These are phyloP conservation scores for Barnettozyma botsteinii DNA, from an alignment of 805 yeast species.

Conservation along the genomic window DNA sequence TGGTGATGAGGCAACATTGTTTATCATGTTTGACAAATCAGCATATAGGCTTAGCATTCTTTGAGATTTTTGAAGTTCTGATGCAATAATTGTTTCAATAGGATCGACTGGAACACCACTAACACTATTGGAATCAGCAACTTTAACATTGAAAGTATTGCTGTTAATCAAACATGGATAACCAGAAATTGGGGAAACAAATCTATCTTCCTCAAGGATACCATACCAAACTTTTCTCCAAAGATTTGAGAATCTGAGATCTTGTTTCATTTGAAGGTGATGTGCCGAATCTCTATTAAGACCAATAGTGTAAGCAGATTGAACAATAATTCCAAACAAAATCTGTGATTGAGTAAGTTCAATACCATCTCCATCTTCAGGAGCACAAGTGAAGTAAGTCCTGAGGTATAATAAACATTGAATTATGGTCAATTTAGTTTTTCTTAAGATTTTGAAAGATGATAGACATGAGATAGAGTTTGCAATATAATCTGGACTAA, in stretches of 20 bases:
- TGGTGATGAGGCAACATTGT: constrained; percentile 15
- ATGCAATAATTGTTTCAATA: constrained; percentile 13
- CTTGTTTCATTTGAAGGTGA: constrained; percentile 17
- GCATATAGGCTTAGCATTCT: constrained; percentile 14
- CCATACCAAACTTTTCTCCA: constrained; percentile 25
- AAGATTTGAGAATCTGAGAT: constrained; percentile 14
- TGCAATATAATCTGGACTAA: constrained; percentile 32
- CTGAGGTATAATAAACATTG: constrained; percentile 39
- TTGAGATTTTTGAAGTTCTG: constrained; percentile 17
- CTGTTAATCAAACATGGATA: constrained; percentile 16
- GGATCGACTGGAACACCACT: background rate
- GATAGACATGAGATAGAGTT: constrained; percentile 36
- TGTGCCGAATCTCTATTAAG: constrained; percentile 42
- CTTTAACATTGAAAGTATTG: constrained; percentile 14
- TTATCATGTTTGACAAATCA: constrained; percentile 18
- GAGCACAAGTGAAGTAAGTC: constrained; percentile 37
- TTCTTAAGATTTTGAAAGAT: constrained; percentile 35
- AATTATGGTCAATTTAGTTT: constrained; percentile 34
- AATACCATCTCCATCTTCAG: constrained; percentile 45
- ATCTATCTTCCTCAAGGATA: constrained; percentile 21
- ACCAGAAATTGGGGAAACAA: constrained; percentile 20
- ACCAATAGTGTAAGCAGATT: constrained; percentile 41
- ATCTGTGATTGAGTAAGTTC: constrained; percentile 38
- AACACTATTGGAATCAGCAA: constrained; percentile 10
- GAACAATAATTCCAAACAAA: constrained; percentile 33